A percentile compares a stretch with the other conserved stretches of the same genome.
Evolutionary conservation across 345 rosid genomes (phyloP).

Genomic region (Eucalyptus shirleyi): DNA sequence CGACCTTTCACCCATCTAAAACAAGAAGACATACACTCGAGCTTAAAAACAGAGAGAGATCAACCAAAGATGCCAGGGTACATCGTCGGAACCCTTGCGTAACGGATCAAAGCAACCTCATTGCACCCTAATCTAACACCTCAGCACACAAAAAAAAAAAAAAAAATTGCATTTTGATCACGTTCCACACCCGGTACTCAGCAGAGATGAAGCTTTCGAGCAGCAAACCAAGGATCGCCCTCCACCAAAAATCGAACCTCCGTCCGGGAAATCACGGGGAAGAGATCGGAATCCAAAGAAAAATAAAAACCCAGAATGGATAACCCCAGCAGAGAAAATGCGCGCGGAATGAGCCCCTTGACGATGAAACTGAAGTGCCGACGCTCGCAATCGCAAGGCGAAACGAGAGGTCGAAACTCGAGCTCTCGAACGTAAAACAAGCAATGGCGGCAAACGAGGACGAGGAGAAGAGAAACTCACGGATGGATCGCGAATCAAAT

Average conservation of each 20-base stretch:
- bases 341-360: background rate
- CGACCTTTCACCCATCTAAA: no score
- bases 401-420: background rate
- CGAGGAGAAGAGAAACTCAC: background rate
- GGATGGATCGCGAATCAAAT: background rate
- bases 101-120: background rate
- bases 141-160: background rate
- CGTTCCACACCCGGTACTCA: background rate
- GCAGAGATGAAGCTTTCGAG: background rate
- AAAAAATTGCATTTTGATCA: background rate
- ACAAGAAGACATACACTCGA: background rate
- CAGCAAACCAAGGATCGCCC: background rate
- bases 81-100: background rate
- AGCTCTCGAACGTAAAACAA: background rate
- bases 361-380: background rate
- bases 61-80: background rate
- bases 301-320: background rate
- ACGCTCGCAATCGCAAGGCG: background rate
- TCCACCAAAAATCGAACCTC: background rate
- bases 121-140: background rate
- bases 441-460: background rate
- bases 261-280: background rate
- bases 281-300: background rate
- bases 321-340: background rate
- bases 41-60: background rate